phyloP scores from a whole-genome alignment of 345 rosid species.

The Sonneratia caseolaris region DNA sequence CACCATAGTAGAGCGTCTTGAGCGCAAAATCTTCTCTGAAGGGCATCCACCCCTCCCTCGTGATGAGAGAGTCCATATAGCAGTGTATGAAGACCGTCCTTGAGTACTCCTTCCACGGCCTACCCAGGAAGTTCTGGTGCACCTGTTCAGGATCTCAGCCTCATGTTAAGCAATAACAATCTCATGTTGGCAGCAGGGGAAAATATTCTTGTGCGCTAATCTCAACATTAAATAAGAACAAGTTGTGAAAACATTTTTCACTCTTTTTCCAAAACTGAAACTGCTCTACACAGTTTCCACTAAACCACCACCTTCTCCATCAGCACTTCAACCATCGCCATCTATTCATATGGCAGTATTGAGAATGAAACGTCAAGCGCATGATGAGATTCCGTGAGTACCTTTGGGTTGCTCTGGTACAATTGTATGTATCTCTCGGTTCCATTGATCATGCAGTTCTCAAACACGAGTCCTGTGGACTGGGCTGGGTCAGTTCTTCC shows the following conservation, averaged over 20 bases:
- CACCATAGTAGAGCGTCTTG: conserved; percentile 80
- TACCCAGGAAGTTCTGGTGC: conserved; percentile 62
- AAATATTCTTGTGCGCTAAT: no score
- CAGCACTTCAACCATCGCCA: no score
- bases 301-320: no score
- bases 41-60: conserved; percentile 71
- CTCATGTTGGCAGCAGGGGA: not conserved
- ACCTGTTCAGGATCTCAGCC: not conserved
- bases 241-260: no score
- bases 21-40: conserved; percentile 62
- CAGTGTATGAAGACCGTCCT: conserved; percentile 66
- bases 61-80: conserved; percentile 42
- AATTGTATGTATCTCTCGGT: conserved; percentile 67
- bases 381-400: not conserved
- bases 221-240: no score
- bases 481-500: conserved; percentile 84
- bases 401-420: conserved; percentile 43
- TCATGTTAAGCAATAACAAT: not conserved
- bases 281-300: no score
- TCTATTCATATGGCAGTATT: no score
- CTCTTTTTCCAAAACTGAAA: no score
- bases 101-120: conserved; percentile 96
- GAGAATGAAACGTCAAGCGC: not conserved
- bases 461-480: conserved; percentile 62
- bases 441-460: conserved; percentile 62